phyloP scores from a whole-genome alignment of 148 eudicot genomes.

The Dysphania ambrosioides region DNA sequence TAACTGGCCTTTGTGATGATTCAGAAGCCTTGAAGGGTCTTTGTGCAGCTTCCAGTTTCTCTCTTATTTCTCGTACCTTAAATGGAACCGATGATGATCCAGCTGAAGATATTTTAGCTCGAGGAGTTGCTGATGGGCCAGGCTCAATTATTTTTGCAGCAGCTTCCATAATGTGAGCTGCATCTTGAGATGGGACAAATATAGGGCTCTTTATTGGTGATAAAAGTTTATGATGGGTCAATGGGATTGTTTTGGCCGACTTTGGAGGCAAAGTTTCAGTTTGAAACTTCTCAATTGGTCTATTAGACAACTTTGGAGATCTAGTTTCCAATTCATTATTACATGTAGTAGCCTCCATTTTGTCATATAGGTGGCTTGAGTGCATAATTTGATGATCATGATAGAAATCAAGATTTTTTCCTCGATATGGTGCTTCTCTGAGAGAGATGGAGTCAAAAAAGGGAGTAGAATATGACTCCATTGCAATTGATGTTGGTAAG shows the following conservation, averaged over 20 bases:
- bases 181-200: constrained; percentile 60
- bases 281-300: constrained; percentile 83
- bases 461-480: constrained; percentile 60
- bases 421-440: constrained; percentile 41
- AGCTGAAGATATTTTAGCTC: constrained; percentile 45
- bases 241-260: constrained; percentile 83
- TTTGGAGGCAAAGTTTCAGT: constrained; percentile 78
- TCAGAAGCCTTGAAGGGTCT: constrained; percentile 41
- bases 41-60: constrained; percentile 56
- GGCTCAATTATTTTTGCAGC: constrained; percentile 82
- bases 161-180: constrained; percentile 85
- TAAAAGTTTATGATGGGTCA: constrained; percentile 81
- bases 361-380: constrained; percentile 35
- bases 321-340: constrained; percentile 36
- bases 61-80: constrained; percentile 59
- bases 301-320: constrained; percentile 39
- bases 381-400: constrained; percentile 38
- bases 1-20: constrained; percentile 40
- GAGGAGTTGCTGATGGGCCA: constrained; percentile 42
- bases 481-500: constrained; percentile 52
- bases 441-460: constrained; percentile 59
- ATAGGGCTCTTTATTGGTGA: constrained; percentile 84
- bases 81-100: constrained; percentile 70
- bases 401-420: constrained; percentile 44
- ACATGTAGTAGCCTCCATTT: constrained; percentile 36